phyloP scores from a whole-genome alignment of 148 eudicot genomes.

The Talinum fruticosum region DNA sequence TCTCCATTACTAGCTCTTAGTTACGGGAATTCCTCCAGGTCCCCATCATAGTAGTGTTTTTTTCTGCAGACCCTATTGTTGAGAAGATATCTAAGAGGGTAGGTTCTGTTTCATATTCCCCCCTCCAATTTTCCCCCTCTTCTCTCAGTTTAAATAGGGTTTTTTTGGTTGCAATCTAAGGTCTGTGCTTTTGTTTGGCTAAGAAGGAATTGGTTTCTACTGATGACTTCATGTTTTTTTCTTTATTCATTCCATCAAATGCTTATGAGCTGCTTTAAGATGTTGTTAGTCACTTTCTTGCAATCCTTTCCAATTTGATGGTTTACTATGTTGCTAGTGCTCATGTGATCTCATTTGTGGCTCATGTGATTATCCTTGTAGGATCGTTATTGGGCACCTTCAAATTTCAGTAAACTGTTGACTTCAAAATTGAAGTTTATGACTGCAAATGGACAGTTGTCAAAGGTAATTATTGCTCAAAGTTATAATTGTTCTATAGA shows the following conservation, averaged over 20 bases:
- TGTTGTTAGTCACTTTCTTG: neutral
- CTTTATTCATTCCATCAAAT: neutral
- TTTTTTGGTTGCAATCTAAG: neutral
- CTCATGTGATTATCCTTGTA: conserved; percentile 29
- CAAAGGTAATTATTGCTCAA: conserved; percentile 52
- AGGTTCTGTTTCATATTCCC: too few relatives aligned
- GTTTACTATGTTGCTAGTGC: neutral
- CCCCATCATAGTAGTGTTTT: neutral
- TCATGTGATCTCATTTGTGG: neutral
- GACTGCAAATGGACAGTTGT: conserved; percentile 53
- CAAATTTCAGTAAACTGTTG: conserved; percentile 57
- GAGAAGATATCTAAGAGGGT: neutral
- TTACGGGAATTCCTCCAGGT: neutral
- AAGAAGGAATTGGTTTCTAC: neutral
- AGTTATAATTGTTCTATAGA: neutral
- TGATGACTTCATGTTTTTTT: neutral
- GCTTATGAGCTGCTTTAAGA: neutral
- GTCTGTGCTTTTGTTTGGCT: neutral
- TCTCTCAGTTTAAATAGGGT: neutral
- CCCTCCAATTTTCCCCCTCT: neutral
- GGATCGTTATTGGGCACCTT: conserved; percentile 71
- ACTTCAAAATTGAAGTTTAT: conserved; percentile 53
- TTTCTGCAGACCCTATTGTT: neutral
- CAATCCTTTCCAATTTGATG: neutral
- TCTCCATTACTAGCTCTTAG: too few relatives aligned